Evolutionary conservation across 805 yeast species (phyloP), one percentile per base, ranked within the genome.

Genomic region (Saccharomycodes ludwigii): DNA sequence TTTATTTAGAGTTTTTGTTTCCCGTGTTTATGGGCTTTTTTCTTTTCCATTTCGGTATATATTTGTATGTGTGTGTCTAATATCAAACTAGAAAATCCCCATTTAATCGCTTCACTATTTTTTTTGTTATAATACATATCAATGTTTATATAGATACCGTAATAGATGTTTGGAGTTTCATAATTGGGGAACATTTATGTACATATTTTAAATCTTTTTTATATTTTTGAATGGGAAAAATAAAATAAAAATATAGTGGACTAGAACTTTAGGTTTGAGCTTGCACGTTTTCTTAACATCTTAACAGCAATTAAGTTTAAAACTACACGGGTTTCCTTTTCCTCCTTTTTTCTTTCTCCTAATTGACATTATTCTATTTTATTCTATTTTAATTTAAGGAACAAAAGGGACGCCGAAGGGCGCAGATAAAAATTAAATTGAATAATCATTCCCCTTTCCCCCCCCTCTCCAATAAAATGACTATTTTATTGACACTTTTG

Each of bases 71-170:
- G 35, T 35, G 27, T 39, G 39, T 31, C 41, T 37, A 42, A 38
- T 47, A 57, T 45, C 42, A 53, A 46, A 53, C 32, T 42, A 36
- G 34, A 44, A 39, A 38, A 32, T 29, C 43, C 60, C 61, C 58
- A 44, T 48, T 52, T 56, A 56, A 56, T 56, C 61, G 58, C 61
- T 56, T 59, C 45, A 46, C 60, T 55, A 52, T 55, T 52, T 46
- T 29, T 24, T 29, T 32, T 39, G 24, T 36, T 35, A 47, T 56
- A 52, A 48, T 54, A 52, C n/a, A n/a, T n/a, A n/a, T n/a, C n/a
- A n/a, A n/a, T n/a, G n/a, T n/a, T n/a, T n/a, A n/a, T n/a, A n/a
- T n/a, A n/a, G n/a, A n/a, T n/a, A n/a, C n/a, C n/a, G n/a, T n/a
- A n/a, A n/a, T n/a, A n/a, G n/a, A n/a, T n/a, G 59, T 29, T 39